Evolutionary conservation across 1,284 basidiomycete species (phyloP), one percentile per base, ranked within the genome.

Genomic region (Sphagnurus paluster): DNA sequence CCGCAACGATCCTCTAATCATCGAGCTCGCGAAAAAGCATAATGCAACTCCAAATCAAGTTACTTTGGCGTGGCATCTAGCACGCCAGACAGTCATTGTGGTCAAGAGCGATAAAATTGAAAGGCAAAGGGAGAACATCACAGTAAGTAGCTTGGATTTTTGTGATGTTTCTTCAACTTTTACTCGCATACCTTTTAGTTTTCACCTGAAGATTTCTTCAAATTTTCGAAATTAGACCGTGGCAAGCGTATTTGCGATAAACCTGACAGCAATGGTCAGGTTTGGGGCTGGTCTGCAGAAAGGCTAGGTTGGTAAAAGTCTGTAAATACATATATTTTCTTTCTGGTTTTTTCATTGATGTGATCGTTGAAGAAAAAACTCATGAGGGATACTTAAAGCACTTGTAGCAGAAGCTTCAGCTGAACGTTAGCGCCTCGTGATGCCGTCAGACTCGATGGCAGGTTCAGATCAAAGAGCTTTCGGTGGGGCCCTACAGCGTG

Each of bases 51-150:
- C 74, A 0, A 67, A 65, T 2, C 76, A 77, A 57, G 51, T 76
- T 16, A 67, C 70, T 33, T 56, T 78, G 1, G 68, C 68, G 3
- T 79, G 76, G 75, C 74, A 76, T 50, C 39, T 75, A 11, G 60
- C 67, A 5, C 62, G 75, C 20, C 73, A 71, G 1, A 64, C 66
- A 9, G 50, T 61, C 17, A 59, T 64, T 6, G 59, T 75, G 2
- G 70, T 75, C 0, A 74, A 71, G 58, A 75, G 72, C 47, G 57
- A 60, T 9, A 65, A 72, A 44, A 54, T 54, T 20, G 63, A 64
- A 33, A 62, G 68, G 25, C 74, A 77, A 60, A 68, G 66, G 52
- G 68, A 72, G 36, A 77, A 77, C 42, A 33, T 75, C 34, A 63
- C 51, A 9, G 72, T 74, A 52, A 19, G 62, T 55, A 10, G 4